Percentiles rank a stretch among this genome's conserved stretches.
Conservation (phyloP, 2,329 filamentous ascomycete genomes). For the Fusarium sp. region DNA sequence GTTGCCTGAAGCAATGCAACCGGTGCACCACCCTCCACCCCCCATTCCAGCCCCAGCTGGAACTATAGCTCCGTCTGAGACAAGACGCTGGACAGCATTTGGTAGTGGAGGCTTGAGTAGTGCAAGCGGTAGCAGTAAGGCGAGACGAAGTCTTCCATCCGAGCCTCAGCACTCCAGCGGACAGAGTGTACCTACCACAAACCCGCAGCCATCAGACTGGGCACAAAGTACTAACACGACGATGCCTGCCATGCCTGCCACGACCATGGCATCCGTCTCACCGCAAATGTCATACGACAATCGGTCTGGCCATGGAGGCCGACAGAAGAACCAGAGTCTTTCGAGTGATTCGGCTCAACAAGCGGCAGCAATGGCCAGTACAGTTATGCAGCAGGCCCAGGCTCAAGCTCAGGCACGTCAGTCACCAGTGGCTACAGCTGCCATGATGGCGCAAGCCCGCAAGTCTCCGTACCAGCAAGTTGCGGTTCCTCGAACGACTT, state of each 20-base stretch:
- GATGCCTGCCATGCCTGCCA: constrained; percentile 1
- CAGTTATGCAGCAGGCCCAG: constrained; percentile 38
- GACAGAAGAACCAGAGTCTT: constrained; percentile 16
- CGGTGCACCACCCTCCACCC: constrained; percentile 14
- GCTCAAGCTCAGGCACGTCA: constrained; percentile 44
- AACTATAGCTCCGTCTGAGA: constrained; percentile 28
- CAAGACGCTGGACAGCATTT: constrained; percentile 21
- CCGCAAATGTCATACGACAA: constrained; percentile 25
- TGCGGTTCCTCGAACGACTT: constrained; percentile 46
- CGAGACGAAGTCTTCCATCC: constrained; percentile 35
- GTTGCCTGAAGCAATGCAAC: constrained; percentile 27
- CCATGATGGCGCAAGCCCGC: constrained; percentile 48
- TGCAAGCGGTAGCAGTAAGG: not conserved
- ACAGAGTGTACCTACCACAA: constrained; percentile 13
- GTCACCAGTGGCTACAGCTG: constrained; percentile 43
- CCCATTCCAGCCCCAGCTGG: constrained; percentile 24
- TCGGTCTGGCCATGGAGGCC: constrained; percentile 5
- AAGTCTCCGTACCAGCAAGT: constrained; percentile 49
- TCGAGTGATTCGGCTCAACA: constrained; percentile 20
- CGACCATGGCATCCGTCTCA: constrained; percentile 28
- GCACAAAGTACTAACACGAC: constrained; percentile 13
- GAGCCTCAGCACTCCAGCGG: constrained; percentile 15
- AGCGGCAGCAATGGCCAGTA: constrained; percentile 19
- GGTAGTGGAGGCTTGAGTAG: not conserved
- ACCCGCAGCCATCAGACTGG: constrained; percentile 32